Evolutionary conservation across 148 eudicot genomes (phyloP).

Genomic region (Chenopodium berlandieri): DNA sequence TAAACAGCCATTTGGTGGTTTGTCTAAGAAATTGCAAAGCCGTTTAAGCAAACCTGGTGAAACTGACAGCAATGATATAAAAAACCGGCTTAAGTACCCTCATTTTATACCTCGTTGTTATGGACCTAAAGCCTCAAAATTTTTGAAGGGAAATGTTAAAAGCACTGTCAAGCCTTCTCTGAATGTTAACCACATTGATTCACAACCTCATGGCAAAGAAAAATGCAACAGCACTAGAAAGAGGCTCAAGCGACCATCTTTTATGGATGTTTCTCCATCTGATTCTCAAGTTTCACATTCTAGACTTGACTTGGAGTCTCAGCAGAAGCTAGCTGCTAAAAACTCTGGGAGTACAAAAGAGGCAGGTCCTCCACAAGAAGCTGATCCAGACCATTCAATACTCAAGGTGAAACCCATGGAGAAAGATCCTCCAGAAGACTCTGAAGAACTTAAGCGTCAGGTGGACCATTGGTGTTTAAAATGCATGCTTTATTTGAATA

Average conservation of each 20-base stretch:
- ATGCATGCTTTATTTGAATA: constrained; percentile 44
- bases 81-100: constrained; percentile 29
- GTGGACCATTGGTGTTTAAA: constrained; percentile 44
- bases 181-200: background rate
- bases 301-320: constrained; percentile 11
- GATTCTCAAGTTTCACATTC: constrained; percentile 8
- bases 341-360: constrained; percentile 26
- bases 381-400: constrained; percentile 21
- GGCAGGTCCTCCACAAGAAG: constrained; percentile 26
- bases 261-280: constrained; percentile 4
- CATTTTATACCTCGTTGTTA: background rate
- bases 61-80: constrained; percentile 36
- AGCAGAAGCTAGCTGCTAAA: constrained; percentile 15
- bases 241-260: constrained; percentile 32
- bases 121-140: background rate
- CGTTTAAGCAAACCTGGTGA: constrained; percentile 26
- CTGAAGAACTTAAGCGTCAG: constrained; percentile 47
- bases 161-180: background rate
- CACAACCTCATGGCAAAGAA: constrained; percentile 9
- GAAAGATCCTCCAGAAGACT: constrained; percentile 52
- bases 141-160: background rate
- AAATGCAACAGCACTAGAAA: constrained; percentile 17
- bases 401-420: constrained; percentile 28
- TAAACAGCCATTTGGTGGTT: constrained; percentile 20
- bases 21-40: constrained; percentile 17